Conservation (phyloP, 495 filamentous ascomycete genomes). For the Neurospora sp. region DNA sequence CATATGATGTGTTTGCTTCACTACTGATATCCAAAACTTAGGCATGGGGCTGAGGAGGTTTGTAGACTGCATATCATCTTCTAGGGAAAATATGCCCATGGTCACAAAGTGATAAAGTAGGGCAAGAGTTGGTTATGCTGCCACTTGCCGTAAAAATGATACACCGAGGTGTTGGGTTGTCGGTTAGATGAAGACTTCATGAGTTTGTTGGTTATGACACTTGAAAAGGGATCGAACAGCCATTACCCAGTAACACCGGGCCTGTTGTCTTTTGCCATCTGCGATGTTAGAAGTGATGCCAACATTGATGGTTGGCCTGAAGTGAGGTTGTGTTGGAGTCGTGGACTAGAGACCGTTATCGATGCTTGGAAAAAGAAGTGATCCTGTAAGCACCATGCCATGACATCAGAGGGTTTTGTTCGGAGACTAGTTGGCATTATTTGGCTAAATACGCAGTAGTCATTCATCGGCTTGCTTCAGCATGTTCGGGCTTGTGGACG, state of each 20-base stretch:
- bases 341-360: neutral
- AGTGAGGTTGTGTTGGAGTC: neutral
- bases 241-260: neutral
- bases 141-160: too few relatives aligned
- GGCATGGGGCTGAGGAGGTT: too few relatives aligned
- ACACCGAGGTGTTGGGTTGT: too few relatives aligned
- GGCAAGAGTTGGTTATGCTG: too few relatives aligned
- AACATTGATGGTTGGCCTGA: neutral
- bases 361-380: neutral
- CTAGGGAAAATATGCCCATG: too few relatives aligned
- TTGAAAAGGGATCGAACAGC: neutral
- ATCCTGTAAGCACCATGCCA: neutral
- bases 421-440: neutral
- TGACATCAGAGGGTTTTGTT: neutral
- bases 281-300: neutral
- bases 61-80: too few relatives aligned
- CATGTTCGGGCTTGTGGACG: neutral
- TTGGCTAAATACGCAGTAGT: neutral
- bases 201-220: neutral
- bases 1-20: too few relatives aligned
- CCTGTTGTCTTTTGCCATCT: neutral
- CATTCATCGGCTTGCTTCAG: neutral
- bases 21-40: too few relatives aligned
- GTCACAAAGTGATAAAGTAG: too few relatives aligned
- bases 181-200: neutral